Evolutionary conservation across 2,329 filamentous ascomycete genomes (phyloP), one percentile per base, ranked within the genome.

Genomic region (Diaporthe helianthi): DNA sequence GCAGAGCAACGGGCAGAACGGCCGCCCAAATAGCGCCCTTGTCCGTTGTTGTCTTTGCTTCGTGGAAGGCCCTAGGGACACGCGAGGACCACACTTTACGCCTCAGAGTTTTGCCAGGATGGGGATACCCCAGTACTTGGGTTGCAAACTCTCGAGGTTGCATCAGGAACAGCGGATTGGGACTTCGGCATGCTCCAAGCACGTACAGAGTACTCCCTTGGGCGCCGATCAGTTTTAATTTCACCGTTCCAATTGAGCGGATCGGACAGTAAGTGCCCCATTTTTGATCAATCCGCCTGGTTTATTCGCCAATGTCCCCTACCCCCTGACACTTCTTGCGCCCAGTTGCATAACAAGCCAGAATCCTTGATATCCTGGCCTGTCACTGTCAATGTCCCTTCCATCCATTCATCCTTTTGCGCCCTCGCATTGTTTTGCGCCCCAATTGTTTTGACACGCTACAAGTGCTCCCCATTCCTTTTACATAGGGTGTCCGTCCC

Each of bases 231-330:
- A 60, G 54, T 58, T 44, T 61, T 60, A 53, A 64, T 69, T 49
- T 65, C 51, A 52, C 66, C 38, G 66, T 68, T 61, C 66, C 47
- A 52, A 64, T 53, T 41, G 54, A 53, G 66, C 53, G 69, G 58
- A 68, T 52, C 66, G 60, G 60, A 68, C 44, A 70, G 69, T 68
- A 51, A 55, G 69, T 61, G 52, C 51, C 69, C 69, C 52, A 49
- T 15, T 67, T 54, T 63, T 61, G 68, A 63, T 36, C 68, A 49
- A 67, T 63, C 68, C 68, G 51, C 47, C 49, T 54, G 52, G 54
- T 55, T 52, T 58, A 65, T 65, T 67, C 65, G 49, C 53, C 58
- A 63, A 63, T 63, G 52, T 68, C 47, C 65, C 65, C 22, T n/a
- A 15, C 19, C 68, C 69, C 69, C 68, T 65, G 54, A 55, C 55